phyloP scores from a whole-genome alignment of 73 alveolate species.

The Strombidium stylifer region DNA sequence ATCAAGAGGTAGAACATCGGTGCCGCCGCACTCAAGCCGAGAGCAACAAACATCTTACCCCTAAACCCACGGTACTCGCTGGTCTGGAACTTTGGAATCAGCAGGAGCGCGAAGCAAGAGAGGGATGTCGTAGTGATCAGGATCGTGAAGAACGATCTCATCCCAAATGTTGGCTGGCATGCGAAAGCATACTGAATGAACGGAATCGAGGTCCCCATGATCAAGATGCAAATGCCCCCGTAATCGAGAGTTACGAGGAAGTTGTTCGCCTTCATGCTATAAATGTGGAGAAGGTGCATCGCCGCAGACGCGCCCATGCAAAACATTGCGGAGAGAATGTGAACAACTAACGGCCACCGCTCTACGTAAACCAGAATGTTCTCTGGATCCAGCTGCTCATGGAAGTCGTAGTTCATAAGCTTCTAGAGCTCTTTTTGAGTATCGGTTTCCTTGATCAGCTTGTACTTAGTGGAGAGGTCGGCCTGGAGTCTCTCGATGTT shows the following conservation, averaged over 20 bases:
- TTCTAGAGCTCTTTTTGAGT: too few species aligned
- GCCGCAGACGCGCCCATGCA: slow-evolving; percentile 76
- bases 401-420: too few species aligned
- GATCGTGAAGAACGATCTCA: neutral
- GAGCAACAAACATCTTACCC: slow-evolving; percentile 15
- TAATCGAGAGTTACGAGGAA: slow-evolving; percentile 83
- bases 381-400: too few species aligned
- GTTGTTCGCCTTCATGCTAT: slow-evolving; percentile 51
- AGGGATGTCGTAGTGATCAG: neutral
- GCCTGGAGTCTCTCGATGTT: too few species aligned
- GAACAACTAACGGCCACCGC: slow-evolving; percentile 84
- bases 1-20: too few species aligned
- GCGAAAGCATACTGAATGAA: slow-evolving; percentile 9
- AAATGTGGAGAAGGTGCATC: slow-evolving; percentile 71
- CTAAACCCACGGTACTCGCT: too few species aligned
- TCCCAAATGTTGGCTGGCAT: slow-evolving; percentile 1
- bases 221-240: slow-evolving; percentile 86
- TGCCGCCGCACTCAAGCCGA: neutral
- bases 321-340: slow-evolving; percentile 73
- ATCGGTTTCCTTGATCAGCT: too few species aligned
- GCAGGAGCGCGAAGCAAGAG: neutral
- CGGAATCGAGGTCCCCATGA: too few species aligned
- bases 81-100: slow-evolving; percentile 16
- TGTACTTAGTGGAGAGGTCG: too few species aligned
- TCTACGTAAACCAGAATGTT: too few species aligned